phyloP scores from a whole-genome alignment of 2,329 filamentous ascomycete species.

The Penicillium sp. region DNA sequence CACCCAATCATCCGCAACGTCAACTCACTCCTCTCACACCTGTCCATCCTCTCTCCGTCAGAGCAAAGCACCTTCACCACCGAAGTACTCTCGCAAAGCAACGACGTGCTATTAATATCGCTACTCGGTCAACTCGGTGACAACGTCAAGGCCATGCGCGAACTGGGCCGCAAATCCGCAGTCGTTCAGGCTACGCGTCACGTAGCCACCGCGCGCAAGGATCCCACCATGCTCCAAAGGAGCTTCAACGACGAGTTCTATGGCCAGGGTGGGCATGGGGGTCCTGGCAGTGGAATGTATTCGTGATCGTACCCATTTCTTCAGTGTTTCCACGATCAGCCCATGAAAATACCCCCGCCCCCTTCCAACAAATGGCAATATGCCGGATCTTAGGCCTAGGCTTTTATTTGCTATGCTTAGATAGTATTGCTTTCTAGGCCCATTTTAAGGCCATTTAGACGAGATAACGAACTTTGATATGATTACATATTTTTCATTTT shows the following conservation, averaged over 20 bases:
- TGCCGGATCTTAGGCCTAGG: neutral
- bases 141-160: constrained; percentile 67
- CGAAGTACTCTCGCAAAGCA: constrained; percentile 73
- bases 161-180: constrained; percentile 71
- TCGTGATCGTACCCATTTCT: neutral
- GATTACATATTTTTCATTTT: neutral
- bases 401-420: neutral
- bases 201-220: constrained; percentile 21
- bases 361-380: neutral
- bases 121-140: constrained; percentile 74
- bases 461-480: constrained; percentile 11
- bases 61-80: constrained; percentile 63
- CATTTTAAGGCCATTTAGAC: constrained; percentile 1
- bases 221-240: constrained; percentile 19
- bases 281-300: constrained; percentile 5
- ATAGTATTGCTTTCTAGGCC: neutral
- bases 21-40: constrained; percentile 76
- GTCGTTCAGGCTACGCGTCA: constrained; percentile 51
- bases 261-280: constrained; percentile 12
- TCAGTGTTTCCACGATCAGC: neutral
- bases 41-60: constrained; percentile 76
- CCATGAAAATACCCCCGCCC: neutral
- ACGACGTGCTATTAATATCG: constrained; percentile 77
- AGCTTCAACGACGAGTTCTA: constrained; percentile 32
- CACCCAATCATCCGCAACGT: constrained; percentile 82